Evolutionary conservation across 1,139 yeast species (phyloP).

Genomic region (Eremothecium coryli): DNA sequence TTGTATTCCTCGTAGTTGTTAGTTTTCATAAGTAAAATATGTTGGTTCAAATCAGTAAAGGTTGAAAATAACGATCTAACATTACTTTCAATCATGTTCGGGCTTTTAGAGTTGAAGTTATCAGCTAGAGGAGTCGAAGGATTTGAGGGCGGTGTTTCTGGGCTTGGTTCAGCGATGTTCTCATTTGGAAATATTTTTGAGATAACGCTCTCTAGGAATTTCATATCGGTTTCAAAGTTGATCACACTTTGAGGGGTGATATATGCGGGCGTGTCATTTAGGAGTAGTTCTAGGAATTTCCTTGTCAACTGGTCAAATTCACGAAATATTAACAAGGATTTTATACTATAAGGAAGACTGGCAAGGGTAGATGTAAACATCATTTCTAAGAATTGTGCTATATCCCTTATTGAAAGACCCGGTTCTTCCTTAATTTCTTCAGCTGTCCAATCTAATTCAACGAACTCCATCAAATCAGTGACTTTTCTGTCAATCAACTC

Average conservation of each 20-base stretch:
- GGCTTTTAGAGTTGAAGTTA: constrained; percentile 14
- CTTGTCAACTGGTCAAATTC: constrained; percentile 80
- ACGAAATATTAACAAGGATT: constrained; percentile 71
- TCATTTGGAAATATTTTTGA: constrained; percentile 34
- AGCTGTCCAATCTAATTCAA: constrained; percentile 75
- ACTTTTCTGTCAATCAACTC: constrained; percentile 72
- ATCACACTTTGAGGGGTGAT: constrained; percentile 41
- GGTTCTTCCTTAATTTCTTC: constrained; percentile 51
- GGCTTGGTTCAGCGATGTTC: constrained; percentile 22
- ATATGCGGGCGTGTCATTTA: constrained; percentile 38
- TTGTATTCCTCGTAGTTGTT: constrained; percentile 45
- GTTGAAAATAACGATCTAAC: constrained; percentile 40
- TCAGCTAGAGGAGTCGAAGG: constrained; percentile 20
- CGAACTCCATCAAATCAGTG: constrained; percentile 70
- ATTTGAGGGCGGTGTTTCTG: constrained; percentile 23
- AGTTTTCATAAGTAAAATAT: constrained; percentile 45
- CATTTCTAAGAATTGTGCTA: constrained; percentile 80
- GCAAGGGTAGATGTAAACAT: constrained; percentile 82
- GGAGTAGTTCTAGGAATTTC: constrained; percentile 53
- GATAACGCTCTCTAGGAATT: constrained; percentile 47
- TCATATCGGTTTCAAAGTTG: constrained; percentile 56
- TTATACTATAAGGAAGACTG: constrained; percentile 68
- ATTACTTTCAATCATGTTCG: constrained; percentile 29
- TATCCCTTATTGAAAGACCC: constrained; percentile 67
- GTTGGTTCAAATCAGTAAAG: constrained; percentile 52